Conservation (phyloP, 75 land plant genomes). For the Chamaecyparis obtusa region DNA sequence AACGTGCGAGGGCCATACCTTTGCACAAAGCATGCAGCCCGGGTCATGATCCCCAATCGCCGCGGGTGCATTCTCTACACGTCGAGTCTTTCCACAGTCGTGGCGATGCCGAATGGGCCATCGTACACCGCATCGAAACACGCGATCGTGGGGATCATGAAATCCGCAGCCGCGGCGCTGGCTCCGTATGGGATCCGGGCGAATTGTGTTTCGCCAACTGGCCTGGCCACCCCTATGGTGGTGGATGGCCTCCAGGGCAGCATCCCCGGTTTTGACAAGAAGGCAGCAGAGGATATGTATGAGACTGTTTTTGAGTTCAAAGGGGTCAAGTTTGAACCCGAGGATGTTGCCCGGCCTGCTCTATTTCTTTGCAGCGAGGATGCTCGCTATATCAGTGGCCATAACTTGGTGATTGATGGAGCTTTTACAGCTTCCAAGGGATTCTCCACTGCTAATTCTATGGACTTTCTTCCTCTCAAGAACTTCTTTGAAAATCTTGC, state of each 20-base stretch:
- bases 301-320: neutral
- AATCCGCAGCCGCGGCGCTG: slow-evolving; percentile 15
- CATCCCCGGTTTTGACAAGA: neutral
- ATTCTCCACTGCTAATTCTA: no score
- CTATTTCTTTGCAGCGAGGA: slow-evolving; percentile 13
- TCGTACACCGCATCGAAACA: slow-evolving; percentile 20
- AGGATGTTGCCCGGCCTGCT: slow-evolving; percentile 11
- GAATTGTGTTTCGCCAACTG: slow-evolving; percentile 17
- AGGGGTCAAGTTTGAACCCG: slow-evolving; percentile 1
- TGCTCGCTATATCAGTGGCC: slow-evolving; percentile 10
- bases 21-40: slow-evolving; percentile 19
- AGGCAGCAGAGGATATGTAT: neutral
- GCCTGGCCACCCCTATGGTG: slow-evolving; percentile 13
- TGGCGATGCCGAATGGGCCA: neutral
- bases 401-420: slow-evolving; percentile 16
- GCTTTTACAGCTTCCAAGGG: neutral
- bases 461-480: no score
- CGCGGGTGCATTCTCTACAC: slow-evolving; percentile 10
- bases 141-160: slow-evolving; percentile 21
- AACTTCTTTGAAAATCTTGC: no score
- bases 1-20: slow-evolving; percentile 14
- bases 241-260: neutral
- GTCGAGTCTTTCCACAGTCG: slow-evolving; percentile 5
- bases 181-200: slow-evolving; percentile 20
- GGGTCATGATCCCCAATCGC: neutral